Base-by-base conservation (phyloP, 1,139 yeast species). In the Debaryomyces sp. region DNA sequence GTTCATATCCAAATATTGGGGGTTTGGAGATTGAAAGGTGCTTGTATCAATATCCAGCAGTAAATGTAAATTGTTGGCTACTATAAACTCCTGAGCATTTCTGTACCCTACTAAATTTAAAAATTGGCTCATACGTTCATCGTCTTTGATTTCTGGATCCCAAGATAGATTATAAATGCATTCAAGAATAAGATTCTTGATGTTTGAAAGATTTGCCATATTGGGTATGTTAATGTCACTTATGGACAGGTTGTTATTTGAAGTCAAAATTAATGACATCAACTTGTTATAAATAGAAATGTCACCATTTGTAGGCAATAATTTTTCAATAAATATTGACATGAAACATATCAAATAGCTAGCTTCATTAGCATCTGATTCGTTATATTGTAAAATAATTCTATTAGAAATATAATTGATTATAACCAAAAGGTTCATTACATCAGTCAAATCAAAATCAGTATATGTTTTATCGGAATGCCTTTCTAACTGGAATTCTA, bases 91-190 rank as follows among this genome's bases (percentile, higher is more conserved):
- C 38, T 54, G 52, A 10, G 61, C 54, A 41, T 61, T 55, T 10
- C 55, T 39, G 42, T 54, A 67, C 1, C 74, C 74, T 3, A 65
- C 59, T 17, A 63, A 49, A 21, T 62, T 62, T 29, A 68, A 53
- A 48, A 66, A 67, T 13, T 37, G 36, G 12, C 22, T 35, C 15
- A 54, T 54, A 15, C 57, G 62, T 4, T 38, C 26, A 22, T 38
- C 41, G 2, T 32, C 33, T 24, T 48, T 53, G 6, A 41, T 38
- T 6, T 45, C 41, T 21, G 30, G 41, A 13, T 52, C 39, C 50
- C 57, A 58, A 32, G 62, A 52, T 27, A 59, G 47, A 38, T 55
- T 51, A 40, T 56, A 66, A 33, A 56, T 56, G 18, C 61, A 50
- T 18, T 56, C 57, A 4, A 64, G 41, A 9, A 64, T 55, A 24